Conservation (phyloP, 805 yeast genomes). For the Teunomyces tritomae region DNA sequence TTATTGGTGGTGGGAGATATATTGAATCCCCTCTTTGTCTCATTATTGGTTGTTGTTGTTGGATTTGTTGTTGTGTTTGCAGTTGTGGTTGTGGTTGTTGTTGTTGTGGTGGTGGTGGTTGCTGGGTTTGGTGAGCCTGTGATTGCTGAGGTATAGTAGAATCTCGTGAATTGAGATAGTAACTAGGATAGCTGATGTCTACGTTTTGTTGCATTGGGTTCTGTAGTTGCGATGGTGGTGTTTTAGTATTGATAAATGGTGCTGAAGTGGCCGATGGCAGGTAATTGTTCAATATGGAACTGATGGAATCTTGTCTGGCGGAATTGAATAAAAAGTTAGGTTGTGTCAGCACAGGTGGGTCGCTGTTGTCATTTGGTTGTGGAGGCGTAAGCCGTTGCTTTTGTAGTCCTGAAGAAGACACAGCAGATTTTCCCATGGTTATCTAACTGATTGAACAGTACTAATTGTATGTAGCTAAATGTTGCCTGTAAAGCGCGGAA, state of each 20-base stretch:
- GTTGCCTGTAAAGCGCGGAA: background rate
- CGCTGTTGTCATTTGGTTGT: conserved; percentile 2
- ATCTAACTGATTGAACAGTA: background rate
- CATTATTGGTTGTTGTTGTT: conserved; percentile 2
- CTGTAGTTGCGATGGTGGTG: conserved; percentile 2
- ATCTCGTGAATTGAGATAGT: conserved; percentile 7
- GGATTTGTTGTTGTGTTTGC: conserved; percentile 7
- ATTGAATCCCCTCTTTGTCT: conserved; percentile 40
- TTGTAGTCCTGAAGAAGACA: conserved; percentile 3
- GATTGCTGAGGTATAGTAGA: conserved; percentile 8
- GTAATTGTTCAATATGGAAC: conserved; percentile 22
- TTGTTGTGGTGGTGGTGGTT: background rate
- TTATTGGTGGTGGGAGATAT: conserved; percentile 36
- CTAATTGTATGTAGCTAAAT: background rate
- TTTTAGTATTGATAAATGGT: conserved; percentile 1
- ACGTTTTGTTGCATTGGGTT: background rate
- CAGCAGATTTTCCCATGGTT: conserved; percentile 3
- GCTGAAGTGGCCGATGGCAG: conserved; percentile 8
- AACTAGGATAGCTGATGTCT: conserved; percentile 8
- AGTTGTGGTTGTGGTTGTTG: background rate
- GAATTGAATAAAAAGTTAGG: conserved; percentile 24
- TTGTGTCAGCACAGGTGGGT: conserved; percentile 8
- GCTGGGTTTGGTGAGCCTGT: conserved; percentile 1
- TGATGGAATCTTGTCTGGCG: conserved; percentile 30
- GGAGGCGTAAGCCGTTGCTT: conserved; percentile 1